Percentiles rank a stretch among this genome's conserved stretches.
Conservation (phyloP, 495 filamentous ascomycete genomes). For the Corynascus novoguineensis region DNA sequence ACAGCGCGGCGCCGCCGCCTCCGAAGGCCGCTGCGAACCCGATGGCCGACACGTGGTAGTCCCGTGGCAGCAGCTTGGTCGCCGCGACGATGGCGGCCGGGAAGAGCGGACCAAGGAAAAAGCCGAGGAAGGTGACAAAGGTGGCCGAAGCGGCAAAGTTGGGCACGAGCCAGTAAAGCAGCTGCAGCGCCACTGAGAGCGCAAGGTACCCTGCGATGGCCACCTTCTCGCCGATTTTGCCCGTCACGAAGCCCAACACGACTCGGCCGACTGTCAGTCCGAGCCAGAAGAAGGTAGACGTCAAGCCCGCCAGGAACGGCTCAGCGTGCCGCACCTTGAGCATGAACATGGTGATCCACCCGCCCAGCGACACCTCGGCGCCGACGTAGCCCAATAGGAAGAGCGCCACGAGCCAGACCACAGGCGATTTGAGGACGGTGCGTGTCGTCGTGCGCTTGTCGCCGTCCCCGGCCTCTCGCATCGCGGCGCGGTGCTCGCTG, state of each 20-base stretch:
- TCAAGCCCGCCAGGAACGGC: conserved; percentile 66
- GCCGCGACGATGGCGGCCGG: conserved; percentile 72
- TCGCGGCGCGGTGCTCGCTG: conserved; percentile 53
- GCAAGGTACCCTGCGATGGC: conserved; percentile 55
- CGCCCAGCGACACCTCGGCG: conserved; percentile 76
- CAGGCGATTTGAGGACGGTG: conserved; percentile 27
- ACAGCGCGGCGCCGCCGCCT: conserved; percentile 67
- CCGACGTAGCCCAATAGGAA: conserved; percentile 81
- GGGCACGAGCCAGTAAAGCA: conserved; percentile 80
- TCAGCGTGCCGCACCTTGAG: conserved; percentile 67
- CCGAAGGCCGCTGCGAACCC: conserved; percentile 82
- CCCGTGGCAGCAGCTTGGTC: conserved; percentile 73
- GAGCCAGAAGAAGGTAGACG: conserved; percentile 79
- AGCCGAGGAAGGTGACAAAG: conserved; percentile 67
- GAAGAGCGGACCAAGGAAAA: conserved; percentile 76
- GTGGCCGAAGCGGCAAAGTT: conserved; percentile 68
- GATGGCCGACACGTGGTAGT: conserved; percentile 74
- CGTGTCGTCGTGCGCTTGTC: conserved; percentile 33
- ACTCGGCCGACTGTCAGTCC: conserved; percentile 74
- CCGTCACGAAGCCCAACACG: conserved; percentile 62
- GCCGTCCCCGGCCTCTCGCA: conserved; percentile 27
- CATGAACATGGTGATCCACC: conserved; percentile 87
- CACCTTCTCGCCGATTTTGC: conserved; percentile 66
- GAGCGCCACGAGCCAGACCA: conserved; percentile 71
- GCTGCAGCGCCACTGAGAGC: conserved; percentile 60